Percentiles rank a stretch among this genome's conserved stretches.
Conservation (phyloP, 108 stramenopile genomes). For the Nitzschia putrida region DNA sequence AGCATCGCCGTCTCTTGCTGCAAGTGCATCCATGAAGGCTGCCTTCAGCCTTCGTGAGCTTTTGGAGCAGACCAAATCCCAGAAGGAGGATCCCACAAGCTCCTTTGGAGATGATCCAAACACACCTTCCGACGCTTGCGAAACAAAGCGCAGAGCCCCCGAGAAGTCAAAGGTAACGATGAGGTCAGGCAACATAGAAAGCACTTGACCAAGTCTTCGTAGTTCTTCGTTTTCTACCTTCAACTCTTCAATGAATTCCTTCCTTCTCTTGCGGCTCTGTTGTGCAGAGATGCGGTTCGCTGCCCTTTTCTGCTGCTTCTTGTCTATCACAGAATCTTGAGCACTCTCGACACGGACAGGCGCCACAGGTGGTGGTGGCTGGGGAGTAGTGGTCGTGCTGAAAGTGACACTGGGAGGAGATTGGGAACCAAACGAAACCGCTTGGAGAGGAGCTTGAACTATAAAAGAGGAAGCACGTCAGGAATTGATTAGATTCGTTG, state of each 20-base stretch:
- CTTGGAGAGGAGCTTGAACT: too few species aligned
- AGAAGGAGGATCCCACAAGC: slow-evolving; percentile 77
- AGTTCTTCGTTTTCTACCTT: slow-evolving; percentile 82
- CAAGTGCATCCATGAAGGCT: slow-evolving; percentile 87
- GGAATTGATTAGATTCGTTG: too few species aligned
- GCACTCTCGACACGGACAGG: too few species aligned
- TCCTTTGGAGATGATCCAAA: slow-evolving; percentile 48
- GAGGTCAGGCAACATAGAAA: slow-evolving; percentile 77
- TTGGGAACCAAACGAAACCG: too few species aligned
- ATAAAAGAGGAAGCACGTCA: too few species aligned
- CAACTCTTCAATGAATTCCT: slow-evolving; percentile 91
- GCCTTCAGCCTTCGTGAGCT: slow-evolving; percentile 75
- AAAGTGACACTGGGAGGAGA: too few species aligned
- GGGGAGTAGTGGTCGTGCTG: too few species aligned
- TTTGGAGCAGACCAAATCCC: slow-evolving; percentile 70
- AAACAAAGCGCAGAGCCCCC: slow-evolving; percentile 76
- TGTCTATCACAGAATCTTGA: too few species aligned
- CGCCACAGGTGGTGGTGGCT: too few species aligned
- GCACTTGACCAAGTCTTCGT: slow-evolving; percentile 79
- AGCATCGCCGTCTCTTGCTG: slow-evolving; percentile 57
- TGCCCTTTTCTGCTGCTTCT: slow-evolving; percentile 79
- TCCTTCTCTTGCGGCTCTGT: slow-evolving; percentile 91
- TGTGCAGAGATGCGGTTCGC: slow-evolving; percentile 91
- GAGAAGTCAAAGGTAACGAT: slow-evolving; percentile 84
- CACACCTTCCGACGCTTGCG: slow-evolving; percentile 61